Percentiles rank a stretch among this genome's conserved stretches.
Evolutionary conservation across 169 alveolate species (phyloP).

Genomic region (Plasmodium gonderi): DNA sequence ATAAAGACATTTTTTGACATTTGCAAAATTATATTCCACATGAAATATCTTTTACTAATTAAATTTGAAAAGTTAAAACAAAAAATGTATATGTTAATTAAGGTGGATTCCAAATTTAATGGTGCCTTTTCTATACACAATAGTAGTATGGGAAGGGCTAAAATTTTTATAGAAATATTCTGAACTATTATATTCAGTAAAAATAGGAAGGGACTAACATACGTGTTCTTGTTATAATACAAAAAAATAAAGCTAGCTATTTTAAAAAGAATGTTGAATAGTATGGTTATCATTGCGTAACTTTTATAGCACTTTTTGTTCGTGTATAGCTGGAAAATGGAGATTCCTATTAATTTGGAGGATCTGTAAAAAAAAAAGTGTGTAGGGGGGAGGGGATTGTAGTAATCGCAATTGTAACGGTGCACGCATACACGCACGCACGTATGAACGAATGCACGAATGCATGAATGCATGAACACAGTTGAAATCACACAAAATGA

Average conservation of each 20-base stretch:
- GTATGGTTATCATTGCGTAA: constrained; percentile 48
- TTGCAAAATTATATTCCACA: constrained; percentile 58
- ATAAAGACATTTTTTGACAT: constrained; percentile 58
- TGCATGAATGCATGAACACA: too few species aligned
- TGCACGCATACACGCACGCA: too few species aligned
- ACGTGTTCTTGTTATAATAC: constrained; percentile 46
- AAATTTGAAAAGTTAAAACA: constrained; percentile 60
- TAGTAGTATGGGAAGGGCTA: constrained; percentile 46
- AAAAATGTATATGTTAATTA: constrained; percentile 53
- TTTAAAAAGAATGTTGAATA: constrained; percentile 29
- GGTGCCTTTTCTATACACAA: constrained; percentile 66
- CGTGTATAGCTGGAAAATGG: constrained; percentile 55
- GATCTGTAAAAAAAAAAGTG: constrained; percentile 14
- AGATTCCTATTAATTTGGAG: constrained; percentile 52
- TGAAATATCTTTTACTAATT: constrained; percentile 67
- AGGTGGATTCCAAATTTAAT: constrained; percentile 56
- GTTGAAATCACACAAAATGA: too few species aligned
- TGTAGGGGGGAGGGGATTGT: background rate
- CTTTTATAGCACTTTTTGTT: constrained; percentile 24
- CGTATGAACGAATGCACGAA: too few species aligned
- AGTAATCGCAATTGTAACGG: too few species aligned
- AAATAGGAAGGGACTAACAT: constrained; percentile 55
- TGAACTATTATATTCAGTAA: constrained; percentile 56
- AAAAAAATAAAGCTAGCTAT: constrained; percentile 27
- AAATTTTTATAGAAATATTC: constrained; percentile 52